Percentiles rank a stretch among this genome's conserved stretches.
Conservation (phyloP, 352 stramenopile genomes). For the Pythium phragmitis region DNA sequence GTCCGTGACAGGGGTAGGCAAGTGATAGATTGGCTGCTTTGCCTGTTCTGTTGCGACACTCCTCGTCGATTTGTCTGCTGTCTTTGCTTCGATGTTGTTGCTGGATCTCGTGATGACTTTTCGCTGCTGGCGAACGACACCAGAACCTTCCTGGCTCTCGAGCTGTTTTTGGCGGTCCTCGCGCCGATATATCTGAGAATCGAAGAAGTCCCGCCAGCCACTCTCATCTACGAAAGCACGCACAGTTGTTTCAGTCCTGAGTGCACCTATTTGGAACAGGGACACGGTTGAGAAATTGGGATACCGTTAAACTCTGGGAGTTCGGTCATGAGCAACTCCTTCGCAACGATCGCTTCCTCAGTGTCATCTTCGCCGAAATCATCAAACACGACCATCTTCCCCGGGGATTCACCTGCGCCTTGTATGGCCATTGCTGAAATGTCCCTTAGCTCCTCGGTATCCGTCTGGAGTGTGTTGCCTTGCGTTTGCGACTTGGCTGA, state of each 20-base stretch:
- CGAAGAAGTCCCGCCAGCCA: conserved; percentile 51
- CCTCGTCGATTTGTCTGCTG: neutral
- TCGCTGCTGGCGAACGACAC: neutral
- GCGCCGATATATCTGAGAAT: conserved; percentile 45
- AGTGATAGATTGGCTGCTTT: neutral
- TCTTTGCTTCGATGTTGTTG: neutral
- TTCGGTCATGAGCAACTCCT: conserved; percentile 33
- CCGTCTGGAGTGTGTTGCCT: neutral
- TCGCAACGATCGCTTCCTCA: conserved; percentile 11
- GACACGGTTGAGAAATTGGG: neutral
- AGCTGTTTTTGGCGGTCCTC: conserved; percentile 18
- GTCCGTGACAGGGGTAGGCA: neutral
- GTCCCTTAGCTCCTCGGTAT: neutral
- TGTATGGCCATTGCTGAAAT: too few relatives aligned
- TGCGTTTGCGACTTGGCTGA: neutral
- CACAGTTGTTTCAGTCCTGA: neutral
- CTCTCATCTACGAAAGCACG: conserved; percentile 33
- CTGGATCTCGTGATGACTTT: conserved; percentile 4
- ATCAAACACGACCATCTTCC: neutral
- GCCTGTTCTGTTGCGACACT: neutral
- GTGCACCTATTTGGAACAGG: too few relatives aligned
- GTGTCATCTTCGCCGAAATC: neutral
- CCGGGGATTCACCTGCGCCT: neutral
- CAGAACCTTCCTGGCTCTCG: conserved; percentile 14
- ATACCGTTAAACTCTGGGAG: conserved; percentile 45